Conservation (phyloP, 345 rosid genomes). For the Anacardium occidentale region DNA sequence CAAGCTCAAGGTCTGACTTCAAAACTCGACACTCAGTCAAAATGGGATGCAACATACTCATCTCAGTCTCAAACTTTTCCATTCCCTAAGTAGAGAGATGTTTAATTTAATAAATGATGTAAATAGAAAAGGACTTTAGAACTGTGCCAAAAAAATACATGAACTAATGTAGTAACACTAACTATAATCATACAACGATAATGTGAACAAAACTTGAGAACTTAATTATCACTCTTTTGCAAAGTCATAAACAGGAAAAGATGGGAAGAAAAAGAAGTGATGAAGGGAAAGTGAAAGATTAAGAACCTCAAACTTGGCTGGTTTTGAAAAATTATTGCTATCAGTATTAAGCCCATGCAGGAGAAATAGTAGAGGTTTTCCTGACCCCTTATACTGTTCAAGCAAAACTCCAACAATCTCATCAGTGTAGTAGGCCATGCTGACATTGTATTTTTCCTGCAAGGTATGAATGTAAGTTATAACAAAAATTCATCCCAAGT, state of each 20-base stretch:
- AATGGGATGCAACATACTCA: slow-evolving; percentile 76
- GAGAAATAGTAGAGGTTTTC: slow-evolving; percentile 66
- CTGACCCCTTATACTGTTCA: slow-evolving; percentile 51
- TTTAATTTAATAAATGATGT: too few species aligned
- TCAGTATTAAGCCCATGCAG: slow-evolving; percentile 88
- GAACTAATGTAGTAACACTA: neutral
- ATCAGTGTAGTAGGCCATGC: slow-evolving; percentile 61
- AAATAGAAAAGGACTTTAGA: too few species aligned
- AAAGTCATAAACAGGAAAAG: slow-evolving; percentile 1
- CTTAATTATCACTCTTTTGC: neutral
- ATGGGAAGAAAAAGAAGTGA: slow-evolving; percentile 12
- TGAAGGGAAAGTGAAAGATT: slow-evolving; percentile 5
- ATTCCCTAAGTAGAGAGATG: slow-evolving; percentile 53
- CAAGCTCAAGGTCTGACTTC: slow-evolving; percentile 81
- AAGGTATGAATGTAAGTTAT: slow-evolving; percentile 20
- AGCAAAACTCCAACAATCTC: slow-evolving; percentile 57
- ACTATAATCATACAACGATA: slow-evolving; percentile 17
- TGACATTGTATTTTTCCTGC: slow-evolving; percentile 79
- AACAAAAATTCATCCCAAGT: slow-evolving; percentile 6
- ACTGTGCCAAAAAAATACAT: neutral
- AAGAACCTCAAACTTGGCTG: slow-evolving; percentile 78
- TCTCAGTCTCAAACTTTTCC: slow-evolving; percentile 62
- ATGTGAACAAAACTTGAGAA: slow-evolving; percentile 10
- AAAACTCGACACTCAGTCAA: slow-evolving; percentile 90
- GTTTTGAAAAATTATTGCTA: slow-evolving; percentile 74